Conservation (phyloP, 140 eudicot genomes). For the Senecio squalidus region DNA sequence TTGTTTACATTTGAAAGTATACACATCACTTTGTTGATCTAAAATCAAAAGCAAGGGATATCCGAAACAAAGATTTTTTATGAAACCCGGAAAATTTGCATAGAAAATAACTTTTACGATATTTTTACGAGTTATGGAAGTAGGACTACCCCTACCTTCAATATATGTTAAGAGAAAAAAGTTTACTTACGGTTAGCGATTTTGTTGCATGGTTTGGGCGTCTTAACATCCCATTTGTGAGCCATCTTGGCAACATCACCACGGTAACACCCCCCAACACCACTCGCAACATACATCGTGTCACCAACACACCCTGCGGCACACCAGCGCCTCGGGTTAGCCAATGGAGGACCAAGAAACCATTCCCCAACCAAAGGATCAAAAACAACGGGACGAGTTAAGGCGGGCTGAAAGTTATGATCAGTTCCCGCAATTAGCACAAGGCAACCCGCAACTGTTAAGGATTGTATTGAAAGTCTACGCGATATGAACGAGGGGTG, state of each 20-base stretch:
- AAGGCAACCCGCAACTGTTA: conserved; percentile 30
- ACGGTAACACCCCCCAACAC: conserved; percentile 47
- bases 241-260: conserved; percentile 48
- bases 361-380: conserved; percentile 45
- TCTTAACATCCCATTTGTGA: conserved; percentile 61
- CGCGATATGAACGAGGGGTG: conserved; percentile 80
- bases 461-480: conserved; percentile 54
- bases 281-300: conserved; percentile 53
- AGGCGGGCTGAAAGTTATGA: conserved; percentile 48
- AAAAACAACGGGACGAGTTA: conserved; percentile 44
- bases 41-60: no score
- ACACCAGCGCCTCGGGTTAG: conserved; percentile 72
- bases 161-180: no score
- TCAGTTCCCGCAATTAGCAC: conserved; percentile 54
- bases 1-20: neutral
- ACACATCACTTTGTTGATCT: neutral
- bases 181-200: conserved; percentile 2
- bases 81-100: no score
- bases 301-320: conserved; percentile 39
- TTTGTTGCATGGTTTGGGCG: neutral
- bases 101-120: no score
- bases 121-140: no score
- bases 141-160: no score
- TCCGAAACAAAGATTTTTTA: no score
- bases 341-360: conserved; percentile 50